These are phyloP conservation scores for Pseudonectria foliicola DNA, from an alignment of 2,329 filamentous ascomycete genomes.

Conservation along the genomic window DNA sequence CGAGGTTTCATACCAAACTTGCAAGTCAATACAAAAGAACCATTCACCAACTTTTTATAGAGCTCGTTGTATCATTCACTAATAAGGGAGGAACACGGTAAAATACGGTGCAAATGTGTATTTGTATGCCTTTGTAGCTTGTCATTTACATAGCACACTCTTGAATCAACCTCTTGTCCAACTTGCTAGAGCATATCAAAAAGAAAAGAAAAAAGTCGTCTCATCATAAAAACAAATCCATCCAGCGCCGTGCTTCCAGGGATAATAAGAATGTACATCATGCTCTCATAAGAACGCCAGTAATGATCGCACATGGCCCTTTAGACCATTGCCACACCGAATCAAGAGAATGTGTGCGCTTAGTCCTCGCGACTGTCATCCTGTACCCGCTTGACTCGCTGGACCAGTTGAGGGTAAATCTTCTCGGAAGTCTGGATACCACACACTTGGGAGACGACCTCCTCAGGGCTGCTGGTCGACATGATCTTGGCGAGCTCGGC, in stretches of 20 bases:
- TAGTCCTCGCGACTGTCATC: constrained; percentile 44
- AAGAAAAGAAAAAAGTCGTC: too few relatives aligned
- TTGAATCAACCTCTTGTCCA: too few relatives aligned
- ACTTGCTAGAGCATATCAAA: too few relatives aligned
- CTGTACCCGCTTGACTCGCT: constrained; percentile 80
- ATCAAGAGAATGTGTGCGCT: constrained; percentile 14
- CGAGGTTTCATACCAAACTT: too few relatives aligned
- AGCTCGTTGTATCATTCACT: too few relatives aligned
- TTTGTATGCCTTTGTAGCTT: too few relatives aligned
- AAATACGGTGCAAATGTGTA: too few relatives aligned
- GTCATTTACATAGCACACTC: too few relatives aligned
- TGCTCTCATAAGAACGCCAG: constrained; percentile 10
- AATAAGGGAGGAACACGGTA: too few relatives aligned
- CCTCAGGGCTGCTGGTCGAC: constrained; percentile 62
- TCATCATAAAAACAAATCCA: constrained; percentile 4
- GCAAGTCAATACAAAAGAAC: too few relatives aligned
- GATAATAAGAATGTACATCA: constrained; percentile 12
- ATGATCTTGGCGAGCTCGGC: constrained; percentile 80
- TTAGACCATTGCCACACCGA: background rate
- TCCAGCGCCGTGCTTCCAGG: constrained; percentile 20
- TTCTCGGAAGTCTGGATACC: constrained; percentile 71
- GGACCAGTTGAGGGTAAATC: constrained; percentile 67
- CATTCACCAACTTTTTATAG: too few relatives aligned
- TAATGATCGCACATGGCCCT: too few relatives aligned
- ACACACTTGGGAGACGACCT: constrained; percentile 73